phyloP scores from a whole-genome alignment of 495 filamentous ascomycete genomes.

The Penicillium paradoxum region DNA sequence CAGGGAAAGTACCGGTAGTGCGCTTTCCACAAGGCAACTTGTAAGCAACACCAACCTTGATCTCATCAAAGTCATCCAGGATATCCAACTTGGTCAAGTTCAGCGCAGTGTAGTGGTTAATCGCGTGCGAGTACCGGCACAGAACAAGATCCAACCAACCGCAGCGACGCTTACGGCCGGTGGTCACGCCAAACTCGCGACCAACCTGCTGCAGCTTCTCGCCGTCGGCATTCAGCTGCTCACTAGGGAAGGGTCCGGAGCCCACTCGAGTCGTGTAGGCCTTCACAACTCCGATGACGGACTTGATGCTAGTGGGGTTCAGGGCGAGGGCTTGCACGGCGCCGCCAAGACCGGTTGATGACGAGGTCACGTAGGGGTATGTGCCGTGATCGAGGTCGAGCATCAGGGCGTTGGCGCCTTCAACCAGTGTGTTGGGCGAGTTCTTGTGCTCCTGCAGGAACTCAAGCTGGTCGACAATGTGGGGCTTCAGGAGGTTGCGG shows the following conservation, averaged over 20 bases:
- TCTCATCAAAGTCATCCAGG: constrained; percentile 73
- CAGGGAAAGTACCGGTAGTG: constrained; percentile 58
- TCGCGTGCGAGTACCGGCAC: constrained; percentile 64
- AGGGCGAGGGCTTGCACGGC: constrained; percentile 66
- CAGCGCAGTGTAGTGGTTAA: constrained; percentile 71
- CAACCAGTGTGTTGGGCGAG: constrained; percentile 66
- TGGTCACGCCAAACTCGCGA: constrained; percentile 73
- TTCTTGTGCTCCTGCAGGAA: constrained; percentile 47
- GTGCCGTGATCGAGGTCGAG: constrained; percentile 73
- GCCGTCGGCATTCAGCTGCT: constrained; percentile 62
- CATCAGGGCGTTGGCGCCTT: constrained; percentile 88
- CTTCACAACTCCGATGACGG: constrained; percentile 82
- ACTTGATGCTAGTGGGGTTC: constrained; percentile 44
- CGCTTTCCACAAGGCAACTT: constrained; percentile 48
- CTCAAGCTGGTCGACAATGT: constrained; percentile 59
- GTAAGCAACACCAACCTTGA: constrained; percentile 77
- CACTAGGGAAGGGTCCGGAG: constrained; percentile 79
- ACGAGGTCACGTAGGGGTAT: constrained; percentile 83
- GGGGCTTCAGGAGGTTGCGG: constrained; percentile 60
- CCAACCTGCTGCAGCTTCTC: constrained; percentile 61
- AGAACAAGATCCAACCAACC: constrained; percentile 91
- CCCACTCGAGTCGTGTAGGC: constrained; percentile 74
- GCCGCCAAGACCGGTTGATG: constrained; percentile 70
- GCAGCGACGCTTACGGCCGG: constrained; percentile 76
- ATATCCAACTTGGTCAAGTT: constrained; percentile 91